A percentile compares a stretch with the other conserved stretches of the same genome.
Evolutionary conservation across 2,329 filamentous ascomycete genomes (phyloP).

Genomic region (Beauveria sp.): DNA sequence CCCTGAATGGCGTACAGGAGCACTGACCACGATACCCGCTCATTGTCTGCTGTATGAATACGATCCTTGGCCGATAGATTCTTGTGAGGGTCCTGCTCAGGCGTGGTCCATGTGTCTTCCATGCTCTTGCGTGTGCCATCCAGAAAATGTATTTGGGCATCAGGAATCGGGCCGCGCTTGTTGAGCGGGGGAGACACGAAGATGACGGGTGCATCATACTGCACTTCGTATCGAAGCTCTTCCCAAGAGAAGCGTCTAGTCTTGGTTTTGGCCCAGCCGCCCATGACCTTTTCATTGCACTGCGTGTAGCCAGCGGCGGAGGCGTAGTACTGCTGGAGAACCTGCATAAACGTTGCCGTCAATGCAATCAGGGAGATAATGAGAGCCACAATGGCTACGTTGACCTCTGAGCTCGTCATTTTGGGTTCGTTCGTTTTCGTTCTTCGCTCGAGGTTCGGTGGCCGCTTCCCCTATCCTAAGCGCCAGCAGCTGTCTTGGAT

Average conservation of each 20-base stretch:
- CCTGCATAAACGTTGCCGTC: conserved; percentile 37
- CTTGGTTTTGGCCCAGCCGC: conserved; percentile 35
- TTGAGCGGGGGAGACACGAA: conserved; percentile 40
- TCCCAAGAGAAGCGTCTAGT: conserved; percentile 31
- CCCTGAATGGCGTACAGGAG: conserved; percentile 42
- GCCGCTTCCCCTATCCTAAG: not conserved
- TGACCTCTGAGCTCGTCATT: conserved; percentile 20
- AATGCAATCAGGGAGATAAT: conserved; percentile 41
- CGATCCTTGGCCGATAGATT: conserved; percentile 23
- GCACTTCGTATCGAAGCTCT: conserved; percentile 42
- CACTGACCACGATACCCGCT: conserved; percentile 46
- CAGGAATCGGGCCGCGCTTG: conserved; percentile 25
- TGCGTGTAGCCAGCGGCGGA: conserved; percentile 42
- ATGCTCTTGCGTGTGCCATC: conserved; percentile 31
- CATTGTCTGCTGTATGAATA: conserved; percentile 49
- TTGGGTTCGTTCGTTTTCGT: not conserved
- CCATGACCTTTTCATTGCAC: conserved; percentile 41
- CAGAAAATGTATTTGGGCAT: conserved; percentile 28
- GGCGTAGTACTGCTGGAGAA: conserved; percentile 42
- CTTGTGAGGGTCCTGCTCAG: conserved; percentile 23
- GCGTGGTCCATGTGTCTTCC: conserved; percentile 24
- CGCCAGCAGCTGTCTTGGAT: not conserved
- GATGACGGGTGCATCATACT: conserved; percentile 42
- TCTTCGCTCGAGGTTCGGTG: not conserved
- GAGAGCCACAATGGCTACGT: conserved; percentile 37